phyloP scores from a whole-genome alignment of 2,329 filamentous ascomycete genomes.

The Orbilia quercus region DNA sequence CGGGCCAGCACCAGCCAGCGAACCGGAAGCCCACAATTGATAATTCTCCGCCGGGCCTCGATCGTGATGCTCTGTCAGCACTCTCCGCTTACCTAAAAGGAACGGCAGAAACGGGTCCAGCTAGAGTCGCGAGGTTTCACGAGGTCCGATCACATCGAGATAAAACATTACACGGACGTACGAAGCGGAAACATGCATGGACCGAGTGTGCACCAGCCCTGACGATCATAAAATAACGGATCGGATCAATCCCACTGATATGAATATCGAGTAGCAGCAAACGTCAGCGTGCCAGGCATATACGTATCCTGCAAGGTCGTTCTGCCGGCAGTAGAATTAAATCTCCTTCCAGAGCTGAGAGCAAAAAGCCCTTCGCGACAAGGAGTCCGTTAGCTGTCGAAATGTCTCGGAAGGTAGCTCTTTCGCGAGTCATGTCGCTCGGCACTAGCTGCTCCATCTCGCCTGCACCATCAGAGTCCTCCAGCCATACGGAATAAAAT shows the following conservation, averaged over 20 bases:
- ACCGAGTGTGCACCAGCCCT: too few relatives aligned
- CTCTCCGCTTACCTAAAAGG: slow-evolving; percentile 33
- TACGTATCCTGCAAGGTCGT: too few relatives aligned
- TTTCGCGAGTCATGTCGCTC: slow-evolving; percentile 40
- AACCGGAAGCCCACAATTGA: slow-evolving; percentile 43
- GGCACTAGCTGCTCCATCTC: too few relatives aligned
- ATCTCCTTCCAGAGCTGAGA: not conserved
- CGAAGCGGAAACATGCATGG: too few relatives aligned
- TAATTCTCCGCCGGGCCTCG: slow-evolving; percentile 45
- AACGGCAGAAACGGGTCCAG: too few relatives aligned
- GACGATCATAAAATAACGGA: too few relatives aligned
- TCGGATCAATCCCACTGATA: too few relatives aligned
- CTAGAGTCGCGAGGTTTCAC: not conserved
- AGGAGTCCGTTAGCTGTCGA: not conserved
- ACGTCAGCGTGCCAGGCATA: too few relatives aligned
- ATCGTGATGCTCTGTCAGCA: slow-evolving; percentile 35
- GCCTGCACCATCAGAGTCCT: not conserved
- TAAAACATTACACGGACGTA: too few relatives aligned
- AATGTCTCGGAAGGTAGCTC: slow-evolving; percentile 34
- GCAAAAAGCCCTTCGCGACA: not conserved
- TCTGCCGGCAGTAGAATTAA: too few relatives aligned
- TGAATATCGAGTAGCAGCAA: too few relatives aligned
- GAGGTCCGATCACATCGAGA: slow-evolving; percentile 1
- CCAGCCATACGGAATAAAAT: too few relatives aligned
- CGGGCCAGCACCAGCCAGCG: slow-evolving; percentile 13